Evolutionary conservation across 495 filamentous ascomycete genomes (phyloP).

Genomic region (Penicillium malachiteum): DNA sequence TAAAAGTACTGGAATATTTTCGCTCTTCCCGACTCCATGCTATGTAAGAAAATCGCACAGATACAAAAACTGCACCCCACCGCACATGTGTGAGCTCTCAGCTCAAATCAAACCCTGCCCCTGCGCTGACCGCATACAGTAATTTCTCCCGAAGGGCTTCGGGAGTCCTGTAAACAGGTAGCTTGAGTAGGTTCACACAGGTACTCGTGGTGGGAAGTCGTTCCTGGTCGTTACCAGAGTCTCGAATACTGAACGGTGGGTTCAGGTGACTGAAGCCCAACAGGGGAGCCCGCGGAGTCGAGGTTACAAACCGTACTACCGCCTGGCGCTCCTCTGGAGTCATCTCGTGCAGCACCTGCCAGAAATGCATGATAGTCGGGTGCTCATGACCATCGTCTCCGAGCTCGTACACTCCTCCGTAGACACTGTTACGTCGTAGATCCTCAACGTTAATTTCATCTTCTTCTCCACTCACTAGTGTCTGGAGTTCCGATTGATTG

Average conservation of each 20-base stretch:
- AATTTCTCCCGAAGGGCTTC: slow-evolving; percentile 70
- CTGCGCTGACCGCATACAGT: slow-evolving; percentile 86
- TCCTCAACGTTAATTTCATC: slow-evolving; percentile 86
- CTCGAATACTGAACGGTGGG: slow-evolving; percentile 85
- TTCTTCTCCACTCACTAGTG: slow-evolving; percentile 81
- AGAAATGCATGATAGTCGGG: slow-evolving; percentile 80
- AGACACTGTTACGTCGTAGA: slow-evolving; percentile 79
- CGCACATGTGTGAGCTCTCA: slow-evolving; percentile 27
- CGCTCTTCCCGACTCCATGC: slow-evolving; percentile 11
- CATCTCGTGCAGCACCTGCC: slow-evolving; percentile 80
- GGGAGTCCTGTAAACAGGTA: slow-evolving; percentile 74
- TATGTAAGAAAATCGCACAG: slow-evolving; percentile 18
- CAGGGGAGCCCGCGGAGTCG: slow-evolving; percentile 86
- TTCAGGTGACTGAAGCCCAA: slow-evolving; percentile 85
- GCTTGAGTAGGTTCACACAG: slow-evolving; percentile 92
- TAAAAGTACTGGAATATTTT: too few relatives aligned
- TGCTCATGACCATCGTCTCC: slow-evolving; percentile 88
- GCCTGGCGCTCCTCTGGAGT: slow-evolving; percentile 73
- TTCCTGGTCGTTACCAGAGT: slow-evolving; percentile 75
- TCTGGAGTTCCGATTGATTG: slow-evolving; percentile 92
- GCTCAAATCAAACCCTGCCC: slow-evolving; percentile 93
- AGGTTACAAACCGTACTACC: slow-evolving; percentile 94
- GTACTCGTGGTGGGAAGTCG: slow-evolving; percentile 93
- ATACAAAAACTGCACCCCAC: neutral
- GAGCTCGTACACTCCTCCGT: slow-evolving; percentile 82